Base-by-base conservation (phyloP, 257 asterid genomes). In the Jacaranda copaia region DNA sequence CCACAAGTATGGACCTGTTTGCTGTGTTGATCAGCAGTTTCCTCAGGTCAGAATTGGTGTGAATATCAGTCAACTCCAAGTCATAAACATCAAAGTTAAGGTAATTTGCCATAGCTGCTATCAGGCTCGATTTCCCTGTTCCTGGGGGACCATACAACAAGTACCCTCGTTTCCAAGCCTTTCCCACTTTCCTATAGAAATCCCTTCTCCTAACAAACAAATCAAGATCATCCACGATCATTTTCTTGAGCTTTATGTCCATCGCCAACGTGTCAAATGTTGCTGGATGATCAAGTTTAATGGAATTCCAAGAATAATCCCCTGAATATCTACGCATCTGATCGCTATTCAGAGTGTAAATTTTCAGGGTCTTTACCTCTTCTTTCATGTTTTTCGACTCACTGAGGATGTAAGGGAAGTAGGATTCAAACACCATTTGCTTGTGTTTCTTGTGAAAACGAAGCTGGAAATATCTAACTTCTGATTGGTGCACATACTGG, bases 101-200 rank as follows among this genome's bases (percentile, higher is more conserved):
- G 52, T 85, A 72, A 76, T 88, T 88, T 3, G 92, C 92, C 88
- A 88, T 88, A 2, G 92, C 90, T 4, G 88, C 92, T 1, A 85
- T 80, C 81, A 87, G 62, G 60, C 91, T 88, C 8, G 92, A 85
- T 35, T 88, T 88, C 49, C 92, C 90, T 3, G 88, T 88, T 10
- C 92, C 90, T 0, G 90, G 90, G 2, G 89, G 90, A 20, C 90
- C 92, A 13, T 78, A 82, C 64, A 88, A 57, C 74, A 88, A 79
- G 62, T 88, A 88, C 4, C 90, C 92, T 2, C 92, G 45, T 68
- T 88, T 88, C 92, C 92, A 88, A 4, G 90, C 88, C 75, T 88
- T 86, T 6, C 92, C 90, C 4, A 88, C 89, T 36, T 65, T 82
- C 68, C 77, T 77, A 46, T 88, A 88, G 12, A 76, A 74, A 39